A percentile compares a stretch with the other conserved stretches of the same genome.
phyloP scores from a whole-genome alignment of 148 eudicot species.

The Rhododendron simsii region DNA sequence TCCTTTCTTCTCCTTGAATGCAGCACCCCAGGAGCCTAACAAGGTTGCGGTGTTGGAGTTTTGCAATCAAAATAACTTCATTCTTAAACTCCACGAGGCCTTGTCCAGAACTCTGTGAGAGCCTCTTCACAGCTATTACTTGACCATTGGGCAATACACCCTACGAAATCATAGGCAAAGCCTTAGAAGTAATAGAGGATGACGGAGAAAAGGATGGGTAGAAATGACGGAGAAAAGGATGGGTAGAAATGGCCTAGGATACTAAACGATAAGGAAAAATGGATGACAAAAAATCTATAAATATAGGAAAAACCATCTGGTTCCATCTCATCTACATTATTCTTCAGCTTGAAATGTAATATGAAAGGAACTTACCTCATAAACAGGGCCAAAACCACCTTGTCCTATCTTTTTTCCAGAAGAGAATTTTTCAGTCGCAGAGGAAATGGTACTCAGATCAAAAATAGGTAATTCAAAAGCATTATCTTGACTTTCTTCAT shows the following conservation, averaged over 20 bases:
- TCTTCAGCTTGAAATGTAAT: not conserved
- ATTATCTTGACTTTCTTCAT: slow-evolving; percentile 10
- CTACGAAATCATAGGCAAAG: slow-evolving; percentile 9
- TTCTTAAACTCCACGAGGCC: slow-evolving; percentile 45
- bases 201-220: not conserved
- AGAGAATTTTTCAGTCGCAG: slow-evolving; percentile 28
- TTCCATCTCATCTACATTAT: not conserved
- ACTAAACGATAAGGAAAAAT: not conserved
- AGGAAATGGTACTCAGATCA: slow-evolving; percentile 12
- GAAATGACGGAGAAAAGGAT: not conserved
- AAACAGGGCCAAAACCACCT: slow-evolving; percentile 46
- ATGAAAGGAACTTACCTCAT: slow-evolving; percentile 24
- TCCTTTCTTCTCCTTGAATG: slow-evolving; percentile 37
- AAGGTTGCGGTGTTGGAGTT: slow-evolving; percentile 52
- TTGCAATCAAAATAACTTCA: slow-evolving; percentile 39
- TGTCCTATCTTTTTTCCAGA: slow-evolving; percentile 31
- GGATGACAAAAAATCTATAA: not conserved
- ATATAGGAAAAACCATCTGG: not conserved
- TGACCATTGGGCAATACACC: slow-evolving; percentile 33
- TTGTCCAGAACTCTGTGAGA: slow-evolving; percentile 40
- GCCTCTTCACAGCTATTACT: slow-evolving; percentile 51
- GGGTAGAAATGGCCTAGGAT: not conserved
- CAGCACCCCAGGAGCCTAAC: slow-evolving; percentile 46
- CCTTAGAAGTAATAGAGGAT: not conserved
- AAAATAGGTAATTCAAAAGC: slow-evolving; percentile 25